Evolutionary conservation across 805 yeast species (phyloP), one percentile per base, ranked within the genome.

Genomic region (Yarrowia sp.): DNA sequence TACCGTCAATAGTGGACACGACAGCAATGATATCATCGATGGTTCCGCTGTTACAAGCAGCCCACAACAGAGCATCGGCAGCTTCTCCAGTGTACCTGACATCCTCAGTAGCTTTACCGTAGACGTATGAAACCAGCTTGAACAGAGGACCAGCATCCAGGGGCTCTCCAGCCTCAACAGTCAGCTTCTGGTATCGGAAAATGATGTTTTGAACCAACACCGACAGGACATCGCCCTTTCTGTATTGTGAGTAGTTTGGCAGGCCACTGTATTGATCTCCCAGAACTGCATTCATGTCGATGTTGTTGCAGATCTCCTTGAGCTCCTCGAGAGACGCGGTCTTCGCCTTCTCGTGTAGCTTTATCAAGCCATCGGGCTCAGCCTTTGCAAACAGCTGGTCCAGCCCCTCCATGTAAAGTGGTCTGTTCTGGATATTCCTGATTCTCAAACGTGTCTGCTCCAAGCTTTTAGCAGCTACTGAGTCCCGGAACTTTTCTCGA

Each of bases 171-270:
- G 61, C 47, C 17, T 55, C 61, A 28, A 39, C 61, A 2, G 61
- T 55, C 31, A 55, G 17, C 38, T 32, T 31, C 47, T 55, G 61
- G 61, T 55, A 55, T 17, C 31, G 28, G 61, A 41, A 55, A 13
- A 55, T 41, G 33, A 55, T 55, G 18, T 39, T 38, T 22, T 55
- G 61, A 5, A 47, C 61, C 1, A 55, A 28, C 10, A 41, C 47
- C 10, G 61, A 28, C 15, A 55, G 31, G 2, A 38, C 61, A 8
- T 11, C 15, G 8, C 38, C 31, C 47, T 55, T 55, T 31, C 61
- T n/a, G 2, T 13, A 14, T 5, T 31, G 14, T 3, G 5, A 13
- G 17, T 41, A 51, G 36, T 39, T 31, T 28, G 22, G 22, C 28
- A 55, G 38, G 15, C 4, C 3, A 7, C 15, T 22, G 32, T 55